Base-by-base conservation (phyloP, 2,329 filamentous ascomycete genomes). In the Stagonosporopsis tanaceti region DNA sequence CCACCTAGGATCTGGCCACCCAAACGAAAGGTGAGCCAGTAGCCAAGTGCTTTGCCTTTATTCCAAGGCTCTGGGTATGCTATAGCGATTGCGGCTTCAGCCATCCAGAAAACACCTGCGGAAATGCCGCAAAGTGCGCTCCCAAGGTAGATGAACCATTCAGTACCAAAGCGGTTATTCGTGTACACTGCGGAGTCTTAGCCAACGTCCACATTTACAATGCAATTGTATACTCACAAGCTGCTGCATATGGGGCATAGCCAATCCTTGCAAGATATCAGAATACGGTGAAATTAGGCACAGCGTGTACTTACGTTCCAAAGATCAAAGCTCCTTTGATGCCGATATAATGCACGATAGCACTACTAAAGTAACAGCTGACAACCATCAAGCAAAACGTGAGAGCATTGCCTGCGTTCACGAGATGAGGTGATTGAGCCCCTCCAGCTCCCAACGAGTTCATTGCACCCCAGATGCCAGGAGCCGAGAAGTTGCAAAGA, bases 331-430 rank as follows among this genome's bases (percentile, higher is more conserved):
- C 85, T 47, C 85, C 85, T 66, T 90, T 90, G 60, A 93, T 89
- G 0, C 90, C 90, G 38, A 92, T 84, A 41, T 85, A 86, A 28
- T 83, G 83, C 0, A 91, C 87, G 6, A 92, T 74, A 0, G 84
- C 80, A 50, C 86, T 87, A 0, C 85, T 85, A 45, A 91, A 84
- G 67, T 83, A 87, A 68, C 89, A 91, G 0, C 87, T 89, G 0
- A 92, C 68, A 0, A 91, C 86, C 89, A 91, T 91, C 7, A 91
- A 81, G 44, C 86, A 87, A 68, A 92, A 92, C 0, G 88, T 90
- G 37, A 91, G 73, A 0, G 89, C 85, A 63, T 92, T 92, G 14
- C 87, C 88, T 0, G 86, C 82, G 65, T 91, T 91, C 47, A 92
- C 86, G 1, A 91, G 80, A 65, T 87, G 82, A 0, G 89, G 89